These are phyloP conservation scores for Exophiala sp. DNA, from an alignment of 2,329 filamentous ascomycete species.

Conservation along the genomic window DNA sequence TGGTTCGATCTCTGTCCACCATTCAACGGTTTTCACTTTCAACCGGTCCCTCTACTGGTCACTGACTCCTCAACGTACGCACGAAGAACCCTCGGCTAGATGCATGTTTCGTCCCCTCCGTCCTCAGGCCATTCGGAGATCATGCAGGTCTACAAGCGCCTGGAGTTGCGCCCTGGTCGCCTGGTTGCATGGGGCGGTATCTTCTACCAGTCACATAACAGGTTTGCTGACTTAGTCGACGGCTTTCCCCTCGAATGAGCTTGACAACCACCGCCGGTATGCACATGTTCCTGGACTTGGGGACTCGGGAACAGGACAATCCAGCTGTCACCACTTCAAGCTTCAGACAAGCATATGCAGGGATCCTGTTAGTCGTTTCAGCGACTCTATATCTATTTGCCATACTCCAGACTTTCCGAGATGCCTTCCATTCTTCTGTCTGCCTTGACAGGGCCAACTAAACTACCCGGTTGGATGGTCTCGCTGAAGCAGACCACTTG, in stretches of 20 bases:
- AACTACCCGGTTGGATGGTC: too few relatives aligned
- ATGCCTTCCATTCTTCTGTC: constrained; percentile 10
- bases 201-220: constrained; percentile 18
- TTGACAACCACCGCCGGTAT: not conserved
- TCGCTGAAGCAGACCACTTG: too few relatives aligned
- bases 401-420: not conserved
- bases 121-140: constrained; percentile 7
- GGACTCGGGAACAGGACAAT: not conserved
- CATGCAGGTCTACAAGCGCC: constrained; percentile 16
- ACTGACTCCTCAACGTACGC: not conserved
- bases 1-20: not conserved
- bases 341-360: constrained; percentile 15
- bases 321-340: constrained; percentile 16
- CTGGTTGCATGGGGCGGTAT: constrained; percentile 6
- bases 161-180: constrained; percentile 13
- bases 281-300: constrained; percentile 1
- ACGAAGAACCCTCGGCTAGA: not conserved
- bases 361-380: constrained; percentile 3
- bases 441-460: too few relatives aligned
- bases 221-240: constrained; percentile 1
- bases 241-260: not conserved
- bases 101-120: constrained; percentile 10
- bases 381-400: not conserved
- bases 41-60: not conserved
- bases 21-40: not conserved